Evolutionary conservation across 108 stramenopile species (phyloP).

Genomic region (Hondaea fermentalgiana): DNA sequence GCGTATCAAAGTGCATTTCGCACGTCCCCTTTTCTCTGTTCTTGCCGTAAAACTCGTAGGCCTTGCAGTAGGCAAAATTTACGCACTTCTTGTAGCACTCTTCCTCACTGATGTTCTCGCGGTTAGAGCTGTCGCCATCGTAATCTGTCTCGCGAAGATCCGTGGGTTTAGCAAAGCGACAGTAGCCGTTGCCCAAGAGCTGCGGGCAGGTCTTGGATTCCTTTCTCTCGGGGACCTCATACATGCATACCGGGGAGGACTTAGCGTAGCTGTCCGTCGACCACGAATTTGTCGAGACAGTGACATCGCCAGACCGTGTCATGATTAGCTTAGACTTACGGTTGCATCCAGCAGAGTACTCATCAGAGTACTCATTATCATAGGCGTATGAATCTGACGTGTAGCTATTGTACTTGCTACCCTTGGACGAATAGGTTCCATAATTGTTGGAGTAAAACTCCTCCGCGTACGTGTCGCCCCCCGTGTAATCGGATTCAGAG

Average conservation of each 20-base stretch:
- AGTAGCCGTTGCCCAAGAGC: not conserved
- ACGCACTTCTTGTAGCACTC: not conserved
- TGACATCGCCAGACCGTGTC: no score
- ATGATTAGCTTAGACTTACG: no score
- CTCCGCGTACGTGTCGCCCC: no score
- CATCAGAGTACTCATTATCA: no score
- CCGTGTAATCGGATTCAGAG: no score
- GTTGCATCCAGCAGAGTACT: not conserved
- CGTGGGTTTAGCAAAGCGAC: not conserved
- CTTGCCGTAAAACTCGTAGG: not conserved
- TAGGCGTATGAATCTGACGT: no score
- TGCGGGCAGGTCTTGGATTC: not conserved
- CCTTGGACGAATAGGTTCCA: no score
- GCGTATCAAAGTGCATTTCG: not conserved
- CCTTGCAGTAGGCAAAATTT: not conserved
- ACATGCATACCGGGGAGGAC: not conserved
- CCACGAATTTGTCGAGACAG: no score
- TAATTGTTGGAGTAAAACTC: not conserved
- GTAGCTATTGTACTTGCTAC: no score
- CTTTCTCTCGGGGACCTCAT: not conserved
- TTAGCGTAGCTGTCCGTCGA: no score
- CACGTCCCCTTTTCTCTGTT: not conserved
- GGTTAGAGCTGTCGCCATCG: not conserved
- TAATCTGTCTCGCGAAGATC: not conserved
- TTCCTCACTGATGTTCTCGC: not conserved